Evolutionary conservation across 2,329 filamentous ascomycete species (phyloP), one percentile per base, ranked within the genome.

Genomic region (Curvularia sp.): DNA sequence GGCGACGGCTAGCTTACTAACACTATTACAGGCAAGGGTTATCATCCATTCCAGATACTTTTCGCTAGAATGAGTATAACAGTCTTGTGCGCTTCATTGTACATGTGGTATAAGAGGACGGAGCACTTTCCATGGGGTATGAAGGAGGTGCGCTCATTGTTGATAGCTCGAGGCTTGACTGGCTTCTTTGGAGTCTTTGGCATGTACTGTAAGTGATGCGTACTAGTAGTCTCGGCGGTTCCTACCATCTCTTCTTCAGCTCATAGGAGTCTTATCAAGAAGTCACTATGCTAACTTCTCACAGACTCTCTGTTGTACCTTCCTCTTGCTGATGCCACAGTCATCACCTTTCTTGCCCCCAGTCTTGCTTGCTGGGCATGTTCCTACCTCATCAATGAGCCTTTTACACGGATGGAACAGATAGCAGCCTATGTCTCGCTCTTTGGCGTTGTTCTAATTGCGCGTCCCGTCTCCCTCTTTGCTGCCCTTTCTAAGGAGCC

Each of bases 331-430:
- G 93, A 97, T 74, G 92, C 93, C 2, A 95, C 91, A 0, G 93
- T 97, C 33, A 89, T 97, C 53, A 95, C 92, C 8, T 97, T 97
- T 73, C 83, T 97, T 5, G 86, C 90, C 0, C 93, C 93, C 0
- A 89, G 89, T 13, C 82, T 96, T 5, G 86, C 91, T 20, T 92
- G 91, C 57, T 92, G 93, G 79, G 84, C 90, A 18, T 96, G 92
- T 74, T 92, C 90, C 35, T 81, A 93, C 55, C 78, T 93, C 38
- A 84, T 89, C 56, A 85, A 87, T 51, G 92, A 97, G 67, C 89
- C 90, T 0, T 97, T 94, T 72, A 92, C 90, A 1, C 83, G 86
- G 24, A 85, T 85, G 41, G 92, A 96, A 74, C 89, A 92, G 73
- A 81, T 94, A 2, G 92, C 90, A 0, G 90, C 87, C 0, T 74